Evolutionary conservation across 768 basidiomycete species (phyloP).

Genomic region (Boletus rubescentipes): DNA sequence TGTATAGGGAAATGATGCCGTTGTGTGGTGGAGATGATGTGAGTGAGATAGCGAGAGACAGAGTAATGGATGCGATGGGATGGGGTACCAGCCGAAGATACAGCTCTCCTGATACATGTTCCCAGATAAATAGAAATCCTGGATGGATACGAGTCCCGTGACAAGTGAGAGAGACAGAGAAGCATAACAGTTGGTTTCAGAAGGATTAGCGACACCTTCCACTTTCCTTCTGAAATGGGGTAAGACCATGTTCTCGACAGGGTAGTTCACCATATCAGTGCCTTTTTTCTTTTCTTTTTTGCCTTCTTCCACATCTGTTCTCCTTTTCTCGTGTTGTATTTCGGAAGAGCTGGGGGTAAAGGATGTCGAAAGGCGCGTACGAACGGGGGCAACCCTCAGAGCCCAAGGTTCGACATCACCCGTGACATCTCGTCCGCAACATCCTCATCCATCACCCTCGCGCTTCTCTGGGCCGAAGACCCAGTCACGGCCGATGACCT

Average conservation of each 20-base stretch:
- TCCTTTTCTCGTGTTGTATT: conserved; percentile 6
- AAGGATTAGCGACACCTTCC: conserved; percentile 19
- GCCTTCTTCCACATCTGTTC: conserved; percentile 6
- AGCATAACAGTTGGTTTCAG: conserved; percentile 19
- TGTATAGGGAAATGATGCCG: conserved; percentile 29
- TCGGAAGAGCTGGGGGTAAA: conserved; percentile 10
- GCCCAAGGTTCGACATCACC: conserved; percentile 73
- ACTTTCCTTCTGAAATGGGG: conserved; percentile 19
- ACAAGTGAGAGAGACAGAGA: conserved; percentile 21
- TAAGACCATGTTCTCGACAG: conserved; percentile 22
- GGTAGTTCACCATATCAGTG: conserved; percentile 17
- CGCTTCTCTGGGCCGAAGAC: conserved; percentile 42
- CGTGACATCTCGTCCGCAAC: conserved; percentile 69
- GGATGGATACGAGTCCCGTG: conserved; percentile 30
- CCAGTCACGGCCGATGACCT: conserved; percentile 50
- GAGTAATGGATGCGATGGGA: conserved; percentile 26
- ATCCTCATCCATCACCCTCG: conserved; percentile 49
- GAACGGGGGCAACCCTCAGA: conserved; percentile 36
- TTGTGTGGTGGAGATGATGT: conserved; percentile 27
- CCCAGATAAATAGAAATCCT: conserved; percentile 37
- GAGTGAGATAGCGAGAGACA: conserved; percentile 23
- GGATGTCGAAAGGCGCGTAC: conserved; percentile 9
- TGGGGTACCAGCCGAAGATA: conserved; percentile 25
- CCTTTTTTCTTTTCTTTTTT: background rate
- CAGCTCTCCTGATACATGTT: conserved; percentile 29